Evolutionary conservation across 768 basidiomycete genomes (phyloP).

Genomic region (Peribolospora kevripleyi): DNA sequence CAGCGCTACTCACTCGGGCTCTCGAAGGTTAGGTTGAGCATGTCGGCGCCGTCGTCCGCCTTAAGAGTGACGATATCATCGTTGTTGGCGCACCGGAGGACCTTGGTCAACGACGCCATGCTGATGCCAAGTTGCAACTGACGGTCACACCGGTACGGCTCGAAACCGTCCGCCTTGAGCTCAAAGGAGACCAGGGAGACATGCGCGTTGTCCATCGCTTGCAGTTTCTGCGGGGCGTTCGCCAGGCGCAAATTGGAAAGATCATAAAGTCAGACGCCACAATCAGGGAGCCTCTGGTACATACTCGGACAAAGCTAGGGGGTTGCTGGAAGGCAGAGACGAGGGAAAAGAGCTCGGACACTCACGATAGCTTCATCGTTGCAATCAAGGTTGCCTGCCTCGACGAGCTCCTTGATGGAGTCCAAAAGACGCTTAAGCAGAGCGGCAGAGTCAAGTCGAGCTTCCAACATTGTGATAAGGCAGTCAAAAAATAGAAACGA

Average conservation of each 20-base stretch:
- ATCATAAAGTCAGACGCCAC: background rate
- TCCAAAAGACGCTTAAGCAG: too few relatives aligned
- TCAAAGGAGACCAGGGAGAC: constrained; percentile 85
- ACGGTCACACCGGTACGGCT: constrained; percentile 70
- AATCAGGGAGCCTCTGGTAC: background rate
- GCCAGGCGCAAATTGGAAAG: background rate
- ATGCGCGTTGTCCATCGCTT: constrained; percentile 99
- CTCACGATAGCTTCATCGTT: constrained; percentile 75
- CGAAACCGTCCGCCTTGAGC: constrained; percentile 53
- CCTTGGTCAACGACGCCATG: constrained; percentile 68
- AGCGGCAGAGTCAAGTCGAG: too few relatives aligned
- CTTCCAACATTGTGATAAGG: too few relatives aligned
- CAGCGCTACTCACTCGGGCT: constrained; percentile 40
- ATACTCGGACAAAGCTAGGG: background rate
- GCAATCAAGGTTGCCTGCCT: constrained; percentile 94
- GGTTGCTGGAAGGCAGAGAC: background rate
- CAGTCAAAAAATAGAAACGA: too few relatives aligned
- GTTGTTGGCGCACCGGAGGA: constrained; percentile 89
- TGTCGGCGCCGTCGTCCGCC: constrained; percentile 71
- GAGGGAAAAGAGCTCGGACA: constrained; percentile 3
- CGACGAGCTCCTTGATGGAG: constrained; percentile 82
- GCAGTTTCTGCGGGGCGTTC: constrained; percentile 34
- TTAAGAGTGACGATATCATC: constrained; percentile 78
- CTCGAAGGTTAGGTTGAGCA: constrained; percentile 70
- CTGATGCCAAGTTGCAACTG: constrained; percentile 80